A percentile compares a stretch with the other conserved stretches of the same genome.
Evolutionary conservation across 495 filamentous ascomycete genomes (phyloP).

Genomic region (Penicillium manginii): DNA sequence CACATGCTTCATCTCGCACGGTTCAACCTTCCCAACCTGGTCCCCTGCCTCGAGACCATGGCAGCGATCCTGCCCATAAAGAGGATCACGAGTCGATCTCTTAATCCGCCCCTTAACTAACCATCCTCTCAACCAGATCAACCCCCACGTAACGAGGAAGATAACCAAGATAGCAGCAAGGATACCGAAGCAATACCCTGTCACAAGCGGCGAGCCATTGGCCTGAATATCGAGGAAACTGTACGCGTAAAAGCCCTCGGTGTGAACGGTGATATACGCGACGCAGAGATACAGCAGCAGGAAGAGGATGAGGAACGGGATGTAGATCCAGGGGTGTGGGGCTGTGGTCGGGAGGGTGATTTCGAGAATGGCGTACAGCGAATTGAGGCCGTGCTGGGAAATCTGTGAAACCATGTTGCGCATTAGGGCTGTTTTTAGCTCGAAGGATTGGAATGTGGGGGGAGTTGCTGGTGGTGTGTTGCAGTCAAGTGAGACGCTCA

Average conservation of each 20-base stretch:
- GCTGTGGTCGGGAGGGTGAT: constrained; percentile 65
- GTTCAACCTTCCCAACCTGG: neutral
- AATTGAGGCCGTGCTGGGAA: constrained; percentile 76
- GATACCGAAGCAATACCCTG: constrained; percentile 60
- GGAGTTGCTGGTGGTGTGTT: neutral
- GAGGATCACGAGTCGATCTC: constrained; percentile 28
- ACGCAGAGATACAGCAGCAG: constrained; percentile 72
- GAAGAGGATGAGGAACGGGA: constrained; percentile 47
- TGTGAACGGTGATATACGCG: constrained; percentile 72
- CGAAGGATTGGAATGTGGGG: constrained; percentile 11
- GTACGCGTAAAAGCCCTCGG: constrained; percentile 76
- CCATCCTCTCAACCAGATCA: constrained; percentile 57
- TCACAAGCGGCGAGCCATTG: constrained; percentile 47
- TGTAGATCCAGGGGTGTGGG: constrained; percentile 48
- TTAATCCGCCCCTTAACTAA: constrained; percentile 39
- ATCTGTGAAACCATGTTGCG: constrained; percentile 40
- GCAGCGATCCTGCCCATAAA: neutral
- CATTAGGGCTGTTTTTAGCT: constrained; percentile 1
- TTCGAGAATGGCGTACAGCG: constrained; percentile 71
- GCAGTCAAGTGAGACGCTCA: constrained; percentile 2
- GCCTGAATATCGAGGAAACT: constrained; percentile 65
- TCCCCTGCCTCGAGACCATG: neutral
- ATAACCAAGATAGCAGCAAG: constrained; percentile 64
- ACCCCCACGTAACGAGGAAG: constrained; percentile 58
- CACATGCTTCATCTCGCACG: constrained; percentile 16